phyloP scores from a whole-genome alignment of 2,329 filamentous ascomycete species.

The Didymella segeticola region DNA sequence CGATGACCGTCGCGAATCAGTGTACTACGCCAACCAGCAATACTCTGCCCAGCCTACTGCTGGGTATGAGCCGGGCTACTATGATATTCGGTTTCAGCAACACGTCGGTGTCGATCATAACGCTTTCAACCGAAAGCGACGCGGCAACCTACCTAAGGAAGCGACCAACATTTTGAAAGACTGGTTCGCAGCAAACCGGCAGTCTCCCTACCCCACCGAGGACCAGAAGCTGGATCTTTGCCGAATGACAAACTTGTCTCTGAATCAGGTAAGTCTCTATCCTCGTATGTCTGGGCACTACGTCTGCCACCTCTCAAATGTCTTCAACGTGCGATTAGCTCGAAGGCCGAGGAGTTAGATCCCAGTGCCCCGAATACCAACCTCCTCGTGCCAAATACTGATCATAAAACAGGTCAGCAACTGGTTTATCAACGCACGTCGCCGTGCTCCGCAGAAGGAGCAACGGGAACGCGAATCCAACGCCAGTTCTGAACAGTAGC shows the following conservation, averaged over 20 bases:
- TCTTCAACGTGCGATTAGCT: slow-evolving; percentile 4
- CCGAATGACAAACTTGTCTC: slow-evolving; percentile 75
- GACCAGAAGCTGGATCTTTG: slow-evolving; percentile 87
- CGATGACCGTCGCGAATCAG: slow-evolving; percentile 27
- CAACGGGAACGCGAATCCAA: slow-evolving; percentile 36
- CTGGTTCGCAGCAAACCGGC: slow-evolving; percentile 67
- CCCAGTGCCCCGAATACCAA: not conserved
- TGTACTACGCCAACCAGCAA: slow-evolving; percentile 25
- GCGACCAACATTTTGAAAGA: slow-evolving; percentile 80
- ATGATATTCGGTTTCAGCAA: slow-evolving; percentile 41
- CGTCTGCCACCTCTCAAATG: slow-evolving; percentile 24
- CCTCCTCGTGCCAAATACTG: slow-evolving; percentile 4
- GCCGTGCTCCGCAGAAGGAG: slow-evolving; percentile 55
- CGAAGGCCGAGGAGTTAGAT: too few relatives aligned
- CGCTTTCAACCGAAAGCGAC: slow-evolving; percentile 59
- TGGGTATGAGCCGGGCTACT: slow-evolving; percentile 29
- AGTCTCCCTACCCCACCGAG: slow-evolving; percentile 84
- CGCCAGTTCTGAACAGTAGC: slow-evolving; percentile 7
- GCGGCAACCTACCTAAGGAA: slow-evolving; percentile 89
- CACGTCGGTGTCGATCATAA: slow-evolving; percentile 37
- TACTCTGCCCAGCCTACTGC: slow-evolving; percentile 22
- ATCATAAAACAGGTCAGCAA: slow-evolving; percentile 65
- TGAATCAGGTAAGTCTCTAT: slow-evolving; percentile 65
- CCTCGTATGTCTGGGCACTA: slow-evolving; percentile 12
- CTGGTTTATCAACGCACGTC: slow-evolving; percentile 81